Evolutionary conservation across 139 green algal species (phyloP), one percentile per base, ranked within the genome.

Genomic region (Chlorella sp.): DNA sequence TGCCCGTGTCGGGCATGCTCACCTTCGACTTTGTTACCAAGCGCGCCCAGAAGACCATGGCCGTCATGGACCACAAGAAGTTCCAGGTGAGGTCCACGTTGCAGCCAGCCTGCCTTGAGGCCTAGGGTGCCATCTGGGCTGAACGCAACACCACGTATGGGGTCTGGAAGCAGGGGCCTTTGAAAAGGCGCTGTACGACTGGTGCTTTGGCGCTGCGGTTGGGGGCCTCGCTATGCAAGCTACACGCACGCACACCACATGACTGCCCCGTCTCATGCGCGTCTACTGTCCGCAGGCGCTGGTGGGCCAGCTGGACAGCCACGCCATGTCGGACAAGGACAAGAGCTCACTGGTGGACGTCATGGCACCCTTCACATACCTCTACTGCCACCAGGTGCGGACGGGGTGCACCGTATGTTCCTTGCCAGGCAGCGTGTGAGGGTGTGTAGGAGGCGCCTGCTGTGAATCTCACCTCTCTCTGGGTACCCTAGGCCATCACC

Each of bases 291-390:
- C 29, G 35, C 35, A 74, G 35, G 77, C 81, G 0, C 72, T 89
- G 64, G 63, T 71, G n/a, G 49, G 49, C 3, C 85, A 89, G 79
- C 79, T 89, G 30, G 62, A 49, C 2, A 32, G 33, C 4, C 62
- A 29, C 1, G 68, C 61, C 31, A 88, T 87, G 78, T 66, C 61
- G 26, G 84, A 90, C 74, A 75, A 73, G 27, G 87, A 92, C 73
- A 78, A 83, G 62, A 68, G 88, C 23, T 70, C 70, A n/a, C 78
- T 92, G 67, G 81, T 92, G 31, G 64, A 82, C 49, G 81, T 90
- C 60, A 84, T 86, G 51, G 78, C 78, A 1, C 82, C 85, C 24
- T 88, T 84, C 75, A 76, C 82, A 1, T 81, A 83, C 33, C 78
- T 88, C 67, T 77, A 73, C 63, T 86, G 80, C 62, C 60, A 75